Evolutionary conservation across 2,329 filamentous ascomycete species (phyloP).

Genomic region (Rhexocercosporidium sp.): DNA sequence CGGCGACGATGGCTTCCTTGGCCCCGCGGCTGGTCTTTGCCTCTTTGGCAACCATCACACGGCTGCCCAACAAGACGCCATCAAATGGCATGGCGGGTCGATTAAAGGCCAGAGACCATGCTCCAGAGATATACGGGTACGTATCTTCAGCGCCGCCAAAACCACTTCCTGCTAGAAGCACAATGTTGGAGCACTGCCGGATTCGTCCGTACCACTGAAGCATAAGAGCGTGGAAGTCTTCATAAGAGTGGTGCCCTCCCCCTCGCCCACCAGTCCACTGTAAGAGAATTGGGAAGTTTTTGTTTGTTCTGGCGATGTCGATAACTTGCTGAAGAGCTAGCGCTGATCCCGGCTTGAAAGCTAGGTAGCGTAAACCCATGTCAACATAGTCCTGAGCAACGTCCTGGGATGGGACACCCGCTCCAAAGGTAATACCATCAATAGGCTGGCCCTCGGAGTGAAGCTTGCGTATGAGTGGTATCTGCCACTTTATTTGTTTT

Average conservation of each 20-base stretch:
- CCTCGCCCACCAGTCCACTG: slow-evolving; percentile 96
- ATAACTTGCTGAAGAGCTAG: slow-evolving; percentile 89
- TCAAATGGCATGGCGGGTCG: slow-evolving; percentile 95
- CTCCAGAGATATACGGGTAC: slow-evolving; percentile 88
- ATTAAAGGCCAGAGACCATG: slow-evolving; percentile 83
- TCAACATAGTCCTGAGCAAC: slow-evolving; percentile 93
- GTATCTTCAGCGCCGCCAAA: slow-evolving; percentile 91
- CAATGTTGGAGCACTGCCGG: slow-evolving; percentile 82
- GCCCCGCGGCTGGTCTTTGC: slow-evolving; percentile 85
- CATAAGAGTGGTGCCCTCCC: slow-evolving; percentile 91
- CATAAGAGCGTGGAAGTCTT: slow-evolving; percentile 93
- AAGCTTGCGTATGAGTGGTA: slow-evolving; percentile 79
- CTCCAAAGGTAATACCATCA: slow-evolving; percentile 89
- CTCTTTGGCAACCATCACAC: slow-evolving; percentile 95
- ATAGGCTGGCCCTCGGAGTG: slow-evolving; percentile 87
- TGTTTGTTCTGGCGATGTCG: slow-evolving; percentile 93
- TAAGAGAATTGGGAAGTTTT: slow-evolving; percentile 84
- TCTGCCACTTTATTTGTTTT: slow-evolving; percentile 89
- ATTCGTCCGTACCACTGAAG: slow-evolving; percentile 91
- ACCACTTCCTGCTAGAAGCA: slow-evolving; percentile 87
- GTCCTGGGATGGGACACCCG: slow-evolving; percentile 93
- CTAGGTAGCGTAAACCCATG: slow-evolving; percentile 88
- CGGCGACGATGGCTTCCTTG: slow-evolving; percentile 89
- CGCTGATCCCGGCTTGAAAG: slow-evolving; percentile 90
- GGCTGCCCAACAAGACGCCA: slow-evolving; percentile 86